Evolutionary conservation across 208 protist species (phyloP).

Genomic region (Acanthamoeba divionensis): DNA sequence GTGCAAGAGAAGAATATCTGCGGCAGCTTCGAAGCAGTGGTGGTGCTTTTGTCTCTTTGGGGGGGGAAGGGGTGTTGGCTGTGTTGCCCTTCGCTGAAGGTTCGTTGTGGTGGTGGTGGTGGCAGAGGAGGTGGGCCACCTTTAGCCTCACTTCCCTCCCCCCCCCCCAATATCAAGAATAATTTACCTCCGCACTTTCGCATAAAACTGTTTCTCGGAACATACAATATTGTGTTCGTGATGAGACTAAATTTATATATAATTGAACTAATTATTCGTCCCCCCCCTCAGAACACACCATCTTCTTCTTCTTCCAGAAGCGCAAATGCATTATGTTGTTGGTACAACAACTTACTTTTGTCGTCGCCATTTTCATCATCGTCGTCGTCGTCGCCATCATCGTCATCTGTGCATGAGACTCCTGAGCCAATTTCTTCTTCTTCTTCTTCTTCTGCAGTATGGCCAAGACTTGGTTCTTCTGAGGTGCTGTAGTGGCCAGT

Average conservation of each 20-base stretch:
- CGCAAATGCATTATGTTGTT: neutral
- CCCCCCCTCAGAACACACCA: too few relatives aligned
- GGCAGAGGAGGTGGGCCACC: too few relatives aligned
- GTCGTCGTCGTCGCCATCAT: neutral
- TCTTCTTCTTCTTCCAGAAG: constrained; percentile 14
- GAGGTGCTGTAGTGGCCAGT: neutral
- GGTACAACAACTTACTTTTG: neutral
- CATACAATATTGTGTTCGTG: neutral
- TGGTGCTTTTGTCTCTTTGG: too few relatives aligned
- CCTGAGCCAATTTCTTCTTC: neutral
- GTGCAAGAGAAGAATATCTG: too few relatives aligned
- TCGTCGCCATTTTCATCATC: neutral
- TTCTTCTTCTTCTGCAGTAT: neutral
- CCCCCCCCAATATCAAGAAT: neutral
- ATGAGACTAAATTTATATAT: too few relatives aligned
- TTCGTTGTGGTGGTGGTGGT: too few relatives aligned
- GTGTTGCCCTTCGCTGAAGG: too few relatives aligned
- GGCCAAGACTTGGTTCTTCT: neutral
- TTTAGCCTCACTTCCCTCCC: neutral
- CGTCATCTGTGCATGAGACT: neutral
- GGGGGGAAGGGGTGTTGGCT: too few relatives aligned
- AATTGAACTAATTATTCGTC: too few relatives aligned
- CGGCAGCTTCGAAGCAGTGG: too few relatives aligned
- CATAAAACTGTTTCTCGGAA: neutral
- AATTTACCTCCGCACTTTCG: neutral